phyloP scores from a whole-genome alignment of 1,284 basidiomycete species.

The Ustilago esculenta region DNA sequence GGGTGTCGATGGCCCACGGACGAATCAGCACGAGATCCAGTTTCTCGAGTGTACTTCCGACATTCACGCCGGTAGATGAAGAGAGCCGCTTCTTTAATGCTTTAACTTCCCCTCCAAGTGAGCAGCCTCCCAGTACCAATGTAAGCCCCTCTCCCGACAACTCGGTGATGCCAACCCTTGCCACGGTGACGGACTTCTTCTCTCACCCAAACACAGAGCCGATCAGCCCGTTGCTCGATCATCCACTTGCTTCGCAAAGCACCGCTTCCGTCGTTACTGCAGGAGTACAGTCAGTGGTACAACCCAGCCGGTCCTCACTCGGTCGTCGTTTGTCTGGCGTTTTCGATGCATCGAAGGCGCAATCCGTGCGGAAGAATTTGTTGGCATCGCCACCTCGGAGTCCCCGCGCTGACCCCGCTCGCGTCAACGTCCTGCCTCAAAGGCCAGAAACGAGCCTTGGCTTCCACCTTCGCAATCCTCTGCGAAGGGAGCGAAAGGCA shows the following conservation, averaged over 20 bases:
- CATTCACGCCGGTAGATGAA: conserved; percentile 23
- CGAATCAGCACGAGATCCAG: conserved; percentile 10
- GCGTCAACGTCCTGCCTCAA: conserved; percentile 5
- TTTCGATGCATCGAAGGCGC: conserved; percentile 12
- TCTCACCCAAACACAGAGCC: not conserved
- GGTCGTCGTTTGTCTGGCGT: conserved; percentile 26
- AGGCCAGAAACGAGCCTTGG: conserved; percentile 34
- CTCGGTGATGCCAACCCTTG: conserved; percentile 22
- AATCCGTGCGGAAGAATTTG: not conserved
- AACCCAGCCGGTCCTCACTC: conserved; percentile 11
- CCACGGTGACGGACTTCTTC: conserved; percentile 23
- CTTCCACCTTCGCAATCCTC: conserved; percentile 30
- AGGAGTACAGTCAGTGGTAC: not conserved
- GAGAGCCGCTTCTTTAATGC: conserved; percentile 33
- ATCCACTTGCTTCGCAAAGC: conserved; percentile 8
- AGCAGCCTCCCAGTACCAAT: conserved; percentile 5
- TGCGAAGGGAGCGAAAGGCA: conserved; percentile 24
- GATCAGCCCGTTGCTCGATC: conserved; percentile 2
- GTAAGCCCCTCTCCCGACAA: conserved; percentile 5
- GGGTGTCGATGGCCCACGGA: conserved; percentile 1
- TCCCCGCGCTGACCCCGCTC: not conserved
- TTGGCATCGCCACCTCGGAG: conserved; percentile 13
- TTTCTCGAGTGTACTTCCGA: conserved; percentile 11
- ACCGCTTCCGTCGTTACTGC: not conserved
- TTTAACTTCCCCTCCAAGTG: conserved; percentile 17